Base-by-base conservation (phyloP, 352 stramenopile genomes). In the Lagenidium sp. region DNA sequence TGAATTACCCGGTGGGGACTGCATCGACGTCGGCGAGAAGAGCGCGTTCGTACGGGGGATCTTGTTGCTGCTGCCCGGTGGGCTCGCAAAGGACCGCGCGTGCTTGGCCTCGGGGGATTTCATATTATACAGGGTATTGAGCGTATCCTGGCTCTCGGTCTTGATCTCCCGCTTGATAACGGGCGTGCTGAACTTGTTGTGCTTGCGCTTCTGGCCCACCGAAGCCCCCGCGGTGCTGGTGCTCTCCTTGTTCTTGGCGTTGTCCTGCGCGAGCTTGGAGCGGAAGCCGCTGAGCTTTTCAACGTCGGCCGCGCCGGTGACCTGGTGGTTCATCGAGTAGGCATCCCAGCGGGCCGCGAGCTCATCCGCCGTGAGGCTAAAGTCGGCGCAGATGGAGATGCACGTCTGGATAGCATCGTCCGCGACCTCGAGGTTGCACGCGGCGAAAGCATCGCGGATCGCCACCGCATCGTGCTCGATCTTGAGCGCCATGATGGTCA, bases 261-360 rank as follows among this genome's bases (percentile, higher is more conserved):
- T 65, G 16, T 85, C 60, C 52, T 87, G 69, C 32, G 63, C 60
- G 28, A 92, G 48, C 37, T 77, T 73, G 35, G 76, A 85, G 49
- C 77, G 77, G 46, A 92, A 88, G 23, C 63, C 72, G 23, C 60
- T 60, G 36, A 92, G 62, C 32, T 71, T 68, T 32, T 87, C 75
- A 18, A 60, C 46, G 37, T 72, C 63, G 2, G 75, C 74, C 6
- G 69, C 53, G 21, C 74, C 75, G 8, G 53, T 60, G 15, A 92
- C 55, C 38, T 89, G 71, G 53, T 89, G 43, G 61, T 93, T 93
- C 73, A 90, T 89, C 36, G 77, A 87, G 61, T 85, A 90, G 4
- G 78, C 75, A 45, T 93, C 80, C 73, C 80, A 93, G 36, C 85
- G 73, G 46, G 75, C 75, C 25, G 71, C 76, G 44, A 93, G 66